Evolutionary conservation across 2,329 filamentous ascomycete genomes (phyloP).

Genomic region (Trichoderma harzianum): DNA sequence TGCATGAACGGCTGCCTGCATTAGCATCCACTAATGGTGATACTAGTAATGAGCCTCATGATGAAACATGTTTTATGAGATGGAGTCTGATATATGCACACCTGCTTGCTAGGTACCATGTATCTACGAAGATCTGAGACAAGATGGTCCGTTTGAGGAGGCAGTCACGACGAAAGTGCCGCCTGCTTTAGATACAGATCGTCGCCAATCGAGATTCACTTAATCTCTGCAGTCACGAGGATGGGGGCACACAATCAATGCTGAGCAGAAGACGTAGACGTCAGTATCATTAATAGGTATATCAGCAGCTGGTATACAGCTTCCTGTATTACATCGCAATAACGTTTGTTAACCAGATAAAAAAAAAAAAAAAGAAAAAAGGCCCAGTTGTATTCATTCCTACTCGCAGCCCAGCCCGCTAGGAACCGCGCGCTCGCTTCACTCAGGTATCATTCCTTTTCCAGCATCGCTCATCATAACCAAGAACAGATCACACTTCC

Average conservation of each 20-base stretch:
- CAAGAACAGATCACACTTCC: background rate
- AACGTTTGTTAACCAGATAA: slow-evolving; percentile 8
- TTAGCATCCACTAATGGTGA: background rate
- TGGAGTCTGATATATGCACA: background rate
- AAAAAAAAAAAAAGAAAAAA: slow-evolving; percentile 6
- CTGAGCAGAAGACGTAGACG: slow-evolving; percentile 3
- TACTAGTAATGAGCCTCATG: background rate
- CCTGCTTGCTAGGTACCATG: background rate
- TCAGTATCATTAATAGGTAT: slow-evolving; percentile 16
- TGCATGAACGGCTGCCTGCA: background rate
- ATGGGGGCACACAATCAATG: background rate
- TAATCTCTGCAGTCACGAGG: background rate
- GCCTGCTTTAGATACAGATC: background rate
- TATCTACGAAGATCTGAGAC: background rate
- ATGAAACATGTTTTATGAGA: background rate
- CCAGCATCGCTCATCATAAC: slow-evolving; percentile 15
- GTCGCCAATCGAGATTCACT: background rate
- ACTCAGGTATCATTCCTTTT: slow-evolving; percentile 14
- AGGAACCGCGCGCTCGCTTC: slow-evolving; percentile 5
- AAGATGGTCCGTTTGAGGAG: background rate
- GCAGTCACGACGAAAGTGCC: background rate
- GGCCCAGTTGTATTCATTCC: background rate
- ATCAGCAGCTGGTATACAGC: background rate
- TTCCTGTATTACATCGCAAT: slow-evolving; percentile 11
- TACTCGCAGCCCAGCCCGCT: slow-evolving; percentile 6